Percentiles rank a stretch among this genome's conserved stretches.
Conservation (phyloP, 2,329 filamentous ascomycete genomes). For the Chaetomium olivaceum region DNA sequence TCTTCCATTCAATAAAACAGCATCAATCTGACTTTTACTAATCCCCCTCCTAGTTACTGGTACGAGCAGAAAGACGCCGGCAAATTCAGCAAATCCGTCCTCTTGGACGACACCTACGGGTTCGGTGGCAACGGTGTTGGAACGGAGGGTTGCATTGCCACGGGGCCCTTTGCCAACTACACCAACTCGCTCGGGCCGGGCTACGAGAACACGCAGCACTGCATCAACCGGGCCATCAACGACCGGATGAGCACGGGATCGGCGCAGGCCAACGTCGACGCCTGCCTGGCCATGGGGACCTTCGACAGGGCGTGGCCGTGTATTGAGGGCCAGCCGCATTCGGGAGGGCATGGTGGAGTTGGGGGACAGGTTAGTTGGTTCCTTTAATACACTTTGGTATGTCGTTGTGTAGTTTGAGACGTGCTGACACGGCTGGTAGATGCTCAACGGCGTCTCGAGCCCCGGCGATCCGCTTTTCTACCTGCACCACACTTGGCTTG, state of each 20-base stretch:
- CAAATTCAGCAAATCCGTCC: constrained; percentile 17
- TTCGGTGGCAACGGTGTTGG: constrained; percentile 28
- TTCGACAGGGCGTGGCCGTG: constrained; percentile 33
- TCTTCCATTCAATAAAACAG: no score
- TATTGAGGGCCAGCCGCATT: constrained; percentile 35
- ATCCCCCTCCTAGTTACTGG: constrained; percentile 24
- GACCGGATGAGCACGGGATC: constrained; percentile 10
- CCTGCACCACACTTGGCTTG: constrained; percentile 24
- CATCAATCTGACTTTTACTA: constrained; percentile 1
- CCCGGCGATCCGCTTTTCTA: constrained; percentile 29
- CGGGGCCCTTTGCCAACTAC: constrained; percentile 30
- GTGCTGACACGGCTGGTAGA: background rate
- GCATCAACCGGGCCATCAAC: constrained; percentile 28
- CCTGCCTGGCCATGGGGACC: constrained; percentile 2
- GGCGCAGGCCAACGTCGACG: constrained; percentile 13
- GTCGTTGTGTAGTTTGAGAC: background rate
- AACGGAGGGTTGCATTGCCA: constrained; percentile 18
- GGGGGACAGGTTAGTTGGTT: constrained; percentile 24
- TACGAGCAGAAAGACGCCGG: constrained; percentile 26
- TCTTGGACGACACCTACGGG: constrained; percentile 23
- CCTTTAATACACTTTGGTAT: background rate
- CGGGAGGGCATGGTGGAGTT: constrained; percentile 33
- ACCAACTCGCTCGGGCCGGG: constrained; percentile 29
- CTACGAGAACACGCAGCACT: constrained; percentile 25
- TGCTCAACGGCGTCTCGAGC: constrained; percentile 26